These are phyloP conservation scores for Candida insectorum DNA, from an alignment of 805 yeast genomes.

Conservation along the genomic window DNA sequence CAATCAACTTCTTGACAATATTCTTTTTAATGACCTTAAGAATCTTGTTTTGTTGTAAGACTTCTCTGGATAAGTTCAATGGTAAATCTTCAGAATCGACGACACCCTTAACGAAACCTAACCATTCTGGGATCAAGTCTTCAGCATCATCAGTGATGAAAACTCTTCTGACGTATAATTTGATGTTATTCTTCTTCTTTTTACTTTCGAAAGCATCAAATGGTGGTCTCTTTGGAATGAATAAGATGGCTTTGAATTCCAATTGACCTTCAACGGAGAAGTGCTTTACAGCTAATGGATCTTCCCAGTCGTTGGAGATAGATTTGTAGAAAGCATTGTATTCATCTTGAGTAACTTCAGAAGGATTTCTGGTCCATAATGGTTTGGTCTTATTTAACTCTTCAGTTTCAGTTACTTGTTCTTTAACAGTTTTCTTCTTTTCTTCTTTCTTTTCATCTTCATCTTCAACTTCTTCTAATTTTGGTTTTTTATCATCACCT, in stretches of 20 bases:
- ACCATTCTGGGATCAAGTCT: conserved; percentile 99
- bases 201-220: conserved; percentile 96
- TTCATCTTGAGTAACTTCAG: conserved; percentile 96
- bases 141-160: conserved; percentile 99
- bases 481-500: conserved; percentile 67
- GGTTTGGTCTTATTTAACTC: conserved; percentile 99
- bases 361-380: conserved; percentile 98
- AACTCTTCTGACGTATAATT: conserved; percentile 98
- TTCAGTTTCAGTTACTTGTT: conserved; percentile 91
- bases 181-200: conserved; percentile 99
- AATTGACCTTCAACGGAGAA: conserved; percentile 99
- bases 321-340: conserved; percentile 99
- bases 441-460: conserved; percentile 66
- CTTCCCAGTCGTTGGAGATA: conserved; percentile 99
- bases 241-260: conserved; percentile 97
- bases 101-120: conserved; percentile 96
- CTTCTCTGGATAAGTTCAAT: conserved; percentile 98
- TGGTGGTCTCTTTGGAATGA: conserved; percentile 99
- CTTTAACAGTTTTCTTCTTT: conserved; percentile 87
- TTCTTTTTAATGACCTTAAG: conserved; percentile 99
- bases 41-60: conserved; percentile 99
- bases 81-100: conserved; percentile 99
- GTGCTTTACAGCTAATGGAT: conserved; percentile 98
- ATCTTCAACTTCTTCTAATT: conserved; percentile 76
- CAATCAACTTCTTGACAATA: conserved; percentile 96